Base-by-base conservation (phyloP, 1,284 basidiomycete species). In the Ganoderma resinaceum region DNA sequence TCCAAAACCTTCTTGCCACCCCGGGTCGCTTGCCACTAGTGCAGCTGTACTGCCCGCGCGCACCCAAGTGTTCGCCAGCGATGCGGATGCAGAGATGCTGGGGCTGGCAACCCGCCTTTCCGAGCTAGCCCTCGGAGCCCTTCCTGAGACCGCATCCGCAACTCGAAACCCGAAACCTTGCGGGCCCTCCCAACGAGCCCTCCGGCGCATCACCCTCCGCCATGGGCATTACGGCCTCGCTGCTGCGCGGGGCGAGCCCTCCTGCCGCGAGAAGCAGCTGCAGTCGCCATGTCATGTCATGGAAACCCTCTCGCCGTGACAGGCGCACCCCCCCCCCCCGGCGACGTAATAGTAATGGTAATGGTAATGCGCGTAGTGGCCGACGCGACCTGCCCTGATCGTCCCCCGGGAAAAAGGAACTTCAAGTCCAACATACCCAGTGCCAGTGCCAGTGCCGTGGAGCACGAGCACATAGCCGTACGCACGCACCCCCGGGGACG, bases 221-320 rank as follows among this genome's bases (percentile, higher is more conserved):
- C n/a, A n/a, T n/a, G n/a, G n/a, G n/a, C n/a, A n/a, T 23, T n/a
- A 46, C 20, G 8, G 43, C n/a, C 43, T 46, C 43, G 12, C 46
- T 23, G 11, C 46, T 26, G 46, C n/a, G 9, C 46, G 26, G 46
- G 46, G 23, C 1, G 26, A 23, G 46, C 43, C 43, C 43, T 23
- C 40, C 18, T 11, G 46, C 3, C 46, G n/a, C 46, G 46, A 35
- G 33, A 38, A 60, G 37, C 37, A 26, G 7, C 11, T 26, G 23
- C 37, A 29, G 18, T 58, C 31, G 46, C n/a, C 42, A 43, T 26
- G 57, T 16, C 58, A 60, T 40, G 58, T 40, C 58, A 60, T 60
- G 37, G 58, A 60, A 60, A 60, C 58, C 58, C 58, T 29, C 14
- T 60, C 37, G n/a, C n/a, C n/a, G n/a, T n/a, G n/a, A 20, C 55